Conservation (phyloP, 2,329 filamentous ascomycete genomes). For the Trichoderma simmonsii region DNA sequence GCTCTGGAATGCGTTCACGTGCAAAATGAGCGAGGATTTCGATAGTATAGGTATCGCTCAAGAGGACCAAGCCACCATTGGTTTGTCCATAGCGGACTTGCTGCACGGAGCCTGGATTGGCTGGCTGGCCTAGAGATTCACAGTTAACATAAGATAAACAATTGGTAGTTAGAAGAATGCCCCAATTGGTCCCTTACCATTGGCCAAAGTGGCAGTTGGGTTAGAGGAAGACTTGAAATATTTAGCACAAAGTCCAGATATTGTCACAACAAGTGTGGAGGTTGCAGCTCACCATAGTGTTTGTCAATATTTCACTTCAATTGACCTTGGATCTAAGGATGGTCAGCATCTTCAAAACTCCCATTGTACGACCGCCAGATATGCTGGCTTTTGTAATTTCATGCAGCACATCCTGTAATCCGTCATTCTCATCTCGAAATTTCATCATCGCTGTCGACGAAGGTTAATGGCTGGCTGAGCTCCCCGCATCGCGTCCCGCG, state of each 20-base stretch:
- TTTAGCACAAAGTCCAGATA: background rate
- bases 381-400: background rate
- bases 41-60: conserved; percentile 10
- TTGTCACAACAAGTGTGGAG: background rate
- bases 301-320: background rate
- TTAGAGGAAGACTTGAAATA: background rate
- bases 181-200: background rate
- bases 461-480: background rate
- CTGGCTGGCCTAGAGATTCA: conserved; percentile 1
- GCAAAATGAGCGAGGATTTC: conserved; percentile 9
- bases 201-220: background rate
- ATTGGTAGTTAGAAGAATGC: background rate
- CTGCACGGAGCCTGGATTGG: background rate
- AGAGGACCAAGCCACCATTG: conserved; percentile 6
- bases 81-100: conserved; percentile 3
- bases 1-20: conserved; percentile 7
- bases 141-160: background rate
- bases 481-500: background rate
- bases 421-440: background rate
- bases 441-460: background rate
- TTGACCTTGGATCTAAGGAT: background rate
- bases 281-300: background rate
- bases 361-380: background rate
- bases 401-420: background rate
- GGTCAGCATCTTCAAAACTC: background rate